phyloP scores from a whole-genome alignment of 2,329 filamentous ascomycete species.

The Arthrinium phaeospermum region DNA sequence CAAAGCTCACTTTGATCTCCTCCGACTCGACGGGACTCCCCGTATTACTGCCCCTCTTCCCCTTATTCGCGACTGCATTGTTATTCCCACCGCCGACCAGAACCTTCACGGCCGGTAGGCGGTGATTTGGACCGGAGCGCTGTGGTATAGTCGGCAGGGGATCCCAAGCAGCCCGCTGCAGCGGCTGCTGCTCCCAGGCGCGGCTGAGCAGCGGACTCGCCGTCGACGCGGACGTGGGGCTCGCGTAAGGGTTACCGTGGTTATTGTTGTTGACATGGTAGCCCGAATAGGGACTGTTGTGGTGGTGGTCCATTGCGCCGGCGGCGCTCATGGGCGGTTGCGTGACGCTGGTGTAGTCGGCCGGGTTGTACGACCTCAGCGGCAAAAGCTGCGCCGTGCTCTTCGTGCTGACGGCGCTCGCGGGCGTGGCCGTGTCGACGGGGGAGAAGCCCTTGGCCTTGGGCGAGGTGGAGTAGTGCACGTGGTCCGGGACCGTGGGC shows the following conservation, averaged over 20 bases:
- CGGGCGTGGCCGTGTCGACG: conserved; percentile 31
- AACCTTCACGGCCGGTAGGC: neutral
- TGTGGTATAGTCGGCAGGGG: neutral
- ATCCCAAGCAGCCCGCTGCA: neutral
- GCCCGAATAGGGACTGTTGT: neutral
- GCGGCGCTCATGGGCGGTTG: conserved; percentile 26
- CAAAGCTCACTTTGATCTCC: conserved; percentile 36
- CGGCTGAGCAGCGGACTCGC: conserved; percentile 37
- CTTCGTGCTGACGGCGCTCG: conserved; percentile 38
- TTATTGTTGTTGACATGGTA: neutral
- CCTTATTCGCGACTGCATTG: conserved; percentile 26
- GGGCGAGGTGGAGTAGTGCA: conserved; percentile 39
- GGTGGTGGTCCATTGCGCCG: neutral
- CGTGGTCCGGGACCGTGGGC: conserved; percentile 35
- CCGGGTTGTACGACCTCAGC: conserved; percentile 38
- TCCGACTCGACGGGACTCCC: conserved; percentile 38
- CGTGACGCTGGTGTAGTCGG: conserved; percentile 35
- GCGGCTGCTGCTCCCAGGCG: conserved; percentile 33
- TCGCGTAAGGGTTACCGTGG: conserved; percentile 29
- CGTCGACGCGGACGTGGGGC: conserved; percentile 37
- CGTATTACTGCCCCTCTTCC: conserved; percentile 31
- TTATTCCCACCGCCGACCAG: conserved; percentile 20
- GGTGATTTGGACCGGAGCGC: neutral
- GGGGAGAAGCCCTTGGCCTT: conserved; percentile 38
- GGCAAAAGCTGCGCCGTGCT: conserved; percentile 40